Percentiles rank a stretch among this genome's conserved stretches.
These are phyloP conservation scores for Alternaria brassicae DNA, from an alignment of 2,329 filamentous ascomycete genomes.

Conservation along the genomic window DNA sequence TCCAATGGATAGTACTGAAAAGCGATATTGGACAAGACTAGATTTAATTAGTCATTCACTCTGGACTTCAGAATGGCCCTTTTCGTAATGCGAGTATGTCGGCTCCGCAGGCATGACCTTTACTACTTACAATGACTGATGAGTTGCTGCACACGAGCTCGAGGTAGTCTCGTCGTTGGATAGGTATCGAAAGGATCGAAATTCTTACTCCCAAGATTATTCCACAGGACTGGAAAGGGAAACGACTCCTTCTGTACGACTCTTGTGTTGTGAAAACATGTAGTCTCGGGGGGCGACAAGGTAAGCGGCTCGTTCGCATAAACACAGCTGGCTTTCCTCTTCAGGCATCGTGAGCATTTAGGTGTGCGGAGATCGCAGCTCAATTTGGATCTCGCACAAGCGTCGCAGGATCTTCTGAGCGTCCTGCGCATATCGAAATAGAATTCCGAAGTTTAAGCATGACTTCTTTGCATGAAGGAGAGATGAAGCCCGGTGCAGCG, in stretches of 20 bases:
- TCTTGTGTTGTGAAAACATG: slow-evolving; percentile 7
- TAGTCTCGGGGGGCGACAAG: slow-evolving; percentile 9
- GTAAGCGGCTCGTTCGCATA: slow-evolving; percentile 63
- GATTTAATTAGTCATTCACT: not conserved
- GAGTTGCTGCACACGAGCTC: slow-evolving; percentile 61
- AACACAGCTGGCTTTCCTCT: slow-evolving; percentile 56
- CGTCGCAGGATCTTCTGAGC: slow-evolving; percentile 64
- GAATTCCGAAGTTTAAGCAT: not conserved
- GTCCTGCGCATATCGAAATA: slow-evolving; percentile 58
- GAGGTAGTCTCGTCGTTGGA: slow-evolving; percentile 60
- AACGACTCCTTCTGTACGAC: not conserved
- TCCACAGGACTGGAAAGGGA: not conserved
- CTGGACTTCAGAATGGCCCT: not conserved
- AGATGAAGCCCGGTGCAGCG: not conserved
- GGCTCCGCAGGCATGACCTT: not conserved
- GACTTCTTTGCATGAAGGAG: not conserved
- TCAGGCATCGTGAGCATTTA: slow-evolving; percentile 62
- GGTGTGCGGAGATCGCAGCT: slow-evolving; percentile 64
- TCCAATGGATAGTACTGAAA: slow-evolving; percentile 68
- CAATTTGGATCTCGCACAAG: slow-evolving; percentile 64
- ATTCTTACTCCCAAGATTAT: slow-evolving; percentile 35
- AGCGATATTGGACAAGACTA: slow-evolving; percentile 64
- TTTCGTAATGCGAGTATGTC: not conserved
- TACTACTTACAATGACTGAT: slow-evolving; percentile 61
- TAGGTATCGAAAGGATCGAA: slow-evolving; percentile 66